Percentiles rank a stretch among this genome's conserved stretches.
Evolutionary conservation across 306 rosid species (phyloP).

Genomic region (Betula pendula): DNA sequence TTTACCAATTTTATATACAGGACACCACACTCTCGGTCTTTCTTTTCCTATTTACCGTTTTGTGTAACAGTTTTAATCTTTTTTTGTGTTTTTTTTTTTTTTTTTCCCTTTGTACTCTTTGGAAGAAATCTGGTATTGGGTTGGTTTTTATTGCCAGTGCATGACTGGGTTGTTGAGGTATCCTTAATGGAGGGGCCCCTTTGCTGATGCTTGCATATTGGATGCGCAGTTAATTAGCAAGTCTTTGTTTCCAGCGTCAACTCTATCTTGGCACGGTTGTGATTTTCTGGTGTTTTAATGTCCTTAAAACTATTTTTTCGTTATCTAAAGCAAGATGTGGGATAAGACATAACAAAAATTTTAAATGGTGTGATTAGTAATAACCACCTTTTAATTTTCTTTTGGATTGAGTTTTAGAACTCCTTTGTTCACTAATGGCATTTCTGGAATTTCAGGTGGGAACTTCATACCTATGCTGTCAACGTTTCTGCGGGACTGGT

Average conservation of each 20-base stretch:
- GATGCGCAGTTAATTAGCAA: slow-evolving; percentile 33
- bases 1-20: slow-evolving; percentile 9
- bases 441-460: slow-evolving; percentile 57
- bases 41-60: neutral
- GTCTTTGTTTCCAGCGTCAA: slow-evolving; percentile 10
- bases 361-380: neutral
- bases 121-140: neutral
- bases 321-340: neutral
- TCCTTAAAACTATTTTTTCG: neutral
- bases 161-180: slow-evolving; percentile 19
- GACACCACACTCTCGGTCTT: neutral
- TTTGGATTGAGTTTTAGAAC: neutral
- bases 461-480: slow-evolving; percentile 96
- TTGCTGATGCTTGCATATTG: neutral
- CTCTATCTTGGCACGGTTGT: slow-evolving; percentile 6
- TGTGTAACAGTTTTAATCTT: neutral
- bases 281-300: neutral
- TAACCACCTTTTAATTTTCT: neutral
- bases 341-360: neutral
- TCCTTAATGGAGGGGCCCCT: slow-evolving; percentile 24
- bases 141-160: slow-evolving; percentile 9
- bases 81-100: neutral
- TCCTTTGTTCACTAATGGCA: neutral
- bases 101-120: neutral
- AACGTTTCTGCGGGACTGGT: slow-evolving; percentile 96